Evolutionary conservation across 805 yeast species (phyloP).

Genomic region (Kodamaea restingae): DNA sequence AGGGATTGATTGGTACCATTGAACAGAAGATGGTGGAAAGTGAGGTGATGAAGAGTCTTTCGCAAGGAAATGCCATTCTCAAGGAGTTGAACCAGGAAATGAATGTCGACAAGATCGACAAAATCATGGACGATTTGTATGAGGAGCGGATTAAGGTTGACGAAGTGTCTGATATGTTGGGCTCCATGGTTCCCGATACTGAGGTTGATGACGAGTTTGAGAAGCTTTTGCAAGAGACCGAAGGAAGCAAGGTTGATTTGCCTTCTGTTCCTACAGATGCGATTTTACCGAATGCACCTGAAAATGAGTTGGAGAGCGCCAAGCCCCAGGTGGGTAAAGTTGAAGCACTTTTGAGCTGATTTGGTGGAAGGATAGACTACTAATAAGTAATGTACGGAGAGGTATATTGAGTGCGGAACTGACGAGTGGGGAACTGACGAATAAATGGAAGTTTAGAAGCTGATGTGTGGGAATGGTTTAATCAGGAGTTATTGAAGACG

Average conservation of each 20-base stretch:
- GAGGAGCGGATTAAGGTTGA: constrained; percentile 79
- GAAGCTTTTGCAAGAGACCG: constrained; percentile 44
- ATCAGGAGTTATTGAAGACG: too few species aligned
- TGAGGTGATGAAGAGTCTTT: constrained; percentile 75
- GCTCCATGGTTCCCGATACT: constrained; percentile 49
- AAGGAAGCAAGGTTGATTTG: constrained; percentile 8
- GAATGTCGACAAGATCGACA: constrained; percentile 74
- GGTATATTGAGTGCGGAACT: neutral
- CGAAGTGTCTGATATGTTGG: constrained; percentile 58
- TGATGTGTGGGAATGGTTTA: too few species aligned
- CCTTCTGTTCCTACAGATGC: constrained; percentile 12
- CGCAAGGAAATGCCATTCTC: constrained; percentile 75
- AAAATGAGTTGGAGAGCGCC: neutral
- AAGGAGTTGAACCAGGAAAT: constrained; percentile 74
- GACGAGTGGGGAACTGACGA: too few species aligned
- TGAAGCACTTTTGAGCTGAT: constrained; percentile 1
- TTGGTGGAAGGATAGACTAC: too few species aligned
- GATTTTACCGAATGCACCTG: constrained; percentile 18
- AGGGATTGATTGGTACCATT: constrained; percentile 70
- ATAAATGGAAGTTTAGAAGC: too few species aligned
- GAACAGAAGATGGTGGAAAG: constrained; percentile 88
- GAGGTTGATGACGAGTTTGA: constrained; percentile 66
- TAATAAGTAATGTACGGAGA: too few species aligned
- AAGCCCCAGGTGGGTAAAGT: neutral
- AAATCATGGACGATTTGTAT: constrained; percentile 75